Evolutionary conservation across 2,329 filamentous ascomycete genomes (phyloP).

Genomic region (Aspergillus uvarum): DNA sequence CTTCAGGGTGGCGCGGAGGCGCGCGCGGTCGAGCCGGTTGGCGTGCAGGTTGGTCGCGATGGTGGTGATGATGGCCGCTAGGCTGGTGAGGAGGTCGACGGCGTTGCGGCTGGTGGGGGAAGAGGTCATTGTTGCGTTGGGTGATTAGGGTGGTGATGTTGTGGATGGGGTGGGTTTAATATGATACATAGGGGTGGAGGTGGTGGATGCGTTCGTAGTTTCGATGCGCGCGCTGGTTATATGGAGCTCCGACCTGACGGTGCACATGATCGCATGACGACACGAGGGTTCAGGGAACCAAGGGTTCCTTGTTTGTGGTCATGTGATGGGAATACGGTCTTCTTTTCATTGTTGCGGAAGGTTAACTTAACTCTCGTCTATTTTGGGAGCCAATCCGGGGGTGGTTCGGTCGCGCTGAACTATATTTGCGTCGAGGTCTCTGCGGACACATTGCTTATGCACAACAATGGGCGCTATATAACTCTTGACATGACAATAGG

Average conservation of each 20-base stretch:
- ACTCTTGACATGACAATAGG: too few species aligned
- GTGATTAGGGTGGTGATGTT: neutral
- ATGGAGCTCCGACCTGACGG: too few species aligned
- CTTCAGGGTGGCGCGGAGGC: constrained; percentile 13
- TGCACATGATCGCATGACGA: neutral
- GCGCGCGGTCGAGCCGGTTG: constrained; percentile 16
- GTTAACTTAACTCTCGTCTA: neutral
- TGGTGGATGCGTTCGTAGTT: neutral
- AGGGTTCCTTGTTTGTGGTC: neutral
- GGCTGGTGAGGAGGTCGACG: constrained; percentile 3
- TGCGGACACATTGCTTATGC: too few species aligned
- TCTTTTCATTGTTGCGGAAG: neutral
- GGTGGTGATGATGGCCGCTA: neutral
- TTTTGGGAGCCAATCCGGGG: neutral
- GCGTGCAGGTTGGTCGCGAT: constrained; percentile 12
- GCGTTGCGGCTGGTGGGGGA: neutral
- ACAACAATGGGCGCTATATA: too few species aligned
- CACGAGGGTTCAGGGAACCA: neutral
- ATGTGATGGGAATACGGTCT: neutral
- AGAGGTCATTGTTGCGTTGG: neutral
- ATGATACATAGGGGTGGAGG: neutral
- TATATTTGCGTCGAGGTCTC: too few species aligned
- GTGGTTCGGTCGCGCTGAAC: too few species aligned
- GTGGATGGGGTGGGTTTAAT: neutral
- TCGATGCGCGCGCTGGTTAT: too few species aligned